phyloP scores from a whole-genome alignment of 1,284 basidiomycete genomes.

The Cryptococcus sp. region DNA sequence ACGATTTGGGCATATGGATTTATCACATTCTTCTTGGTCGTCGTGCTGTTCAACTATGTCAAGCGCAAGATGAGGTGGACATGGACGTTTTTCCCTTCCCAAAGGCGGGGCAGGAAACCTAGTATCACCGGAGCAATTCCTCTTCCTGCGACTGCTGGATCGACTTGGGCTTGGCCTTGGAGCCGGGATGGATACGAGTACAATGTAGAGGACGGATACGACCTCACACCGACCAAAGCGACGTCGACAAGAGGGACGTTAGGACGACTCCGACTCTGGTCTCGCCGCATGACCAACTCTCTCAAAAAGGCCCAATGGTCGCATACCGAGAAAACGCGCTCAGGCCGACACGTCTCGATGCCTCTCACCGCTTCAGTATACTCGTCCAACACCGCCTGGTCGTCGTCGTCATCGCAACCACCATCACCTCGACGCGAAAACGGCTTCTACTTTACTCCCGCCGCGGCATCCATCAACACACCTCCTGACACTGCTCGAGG shows the following conservation, averaged over 20 bases:
- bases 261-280: constrained; percentile 21
- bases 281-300: constrained; percentile 11
- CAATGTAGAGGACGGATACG: constrained; percentile 18
- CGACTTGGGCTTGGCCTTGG: constrained; percentile 6
- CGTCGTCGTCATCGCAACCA: constrained; percentile 1
- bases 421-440: constrained; percentile 1
- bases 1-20: constrained; percentile 35
- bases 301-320: constrained; percentile 6
- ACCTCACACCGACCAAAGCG: constrained; percentile 1
- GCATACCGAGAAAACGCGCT: background rate
- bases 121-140: constrained; percentile 12
- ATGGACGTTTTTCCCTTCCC: constrained; percentile 4
- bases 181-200: constrained; percentile 3
- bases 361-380: constrained; percentile 3
- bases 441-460: constrained; percentile 5
- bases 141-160: background rate
- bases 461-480: background rate
- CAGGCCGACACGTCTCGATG: constrained; percentile 6
- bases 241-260: constrained; percentile 4
- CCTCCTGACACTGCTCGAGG: background rate
- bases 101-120: constrained; percentile 18
- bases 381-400: background rate
- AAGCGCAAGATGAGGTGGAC: constrained; percentile 11
- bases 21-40: constrained; percentile 22
- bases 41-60: constrained; percentile 17